Evolutionary conservation across 371 early-diverging fungal genomes (phyloP).

Genomic region (Mucor circinelloides): DNA sequence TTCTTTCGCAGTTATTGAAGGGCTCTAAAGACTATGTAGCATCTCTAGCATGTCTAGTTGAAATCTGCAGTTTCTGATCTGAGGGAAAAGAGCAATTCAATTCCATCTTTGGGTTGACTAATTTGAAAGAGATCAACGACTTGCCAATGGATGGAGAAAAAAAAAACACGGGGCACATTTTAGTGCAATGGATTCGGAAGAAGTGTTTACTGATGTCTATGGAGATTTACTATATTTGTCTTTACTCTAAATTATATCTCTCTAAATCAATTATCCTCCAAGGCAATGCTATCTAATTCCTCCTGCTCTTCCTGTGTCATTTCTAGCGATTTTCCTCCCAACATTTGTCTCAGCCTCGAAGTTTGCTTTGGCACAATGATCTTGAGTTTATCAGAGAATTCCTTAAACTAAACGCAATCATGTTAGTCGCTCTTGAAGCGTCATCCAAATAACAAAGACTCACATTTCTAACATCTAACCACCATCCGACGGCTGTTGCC

Average conservation of each 20-base stretch:
- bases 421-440: neutral
- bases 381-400: slow-evolving; percentile 50
- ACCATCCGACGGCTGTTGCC: slow-evolving; percentile 36
- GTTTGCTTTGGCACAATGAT: slow-evolving; percentile 43
- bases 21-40: neutral
- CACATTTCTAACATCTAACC: slow-evolving; percentile 51
- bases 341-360: slow-evolving; percentile 30
- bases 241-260: neutral
- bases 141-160: neutral
- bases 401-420: slow-evolving; percentile 34
- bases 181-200: neutral
- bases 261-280: slow-evolving; percentile 8
- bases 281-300: slow-evolving; percentile 30
- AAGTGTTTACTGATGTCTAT: neutral
- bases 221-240: neutral
- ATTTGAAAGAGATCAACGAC: no score
- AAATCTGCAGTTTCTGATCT: neutral
- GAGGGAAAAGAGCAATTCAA: neutral
- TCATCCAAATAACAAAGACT: slow-evolving; percentile 4
- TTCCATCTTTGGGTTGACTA: no score
- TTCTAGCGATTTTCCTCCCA: slow-evolving; percentile 41
- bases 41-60: neutral
- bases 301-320: slow-evolving; percentile 36
- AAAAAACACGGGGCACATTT: neutral
- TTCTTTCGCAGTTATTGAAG: neutral